phyloP scores from a whole-genome alignment of 306 rosid genomes.

The Senna siamea region DNA sequence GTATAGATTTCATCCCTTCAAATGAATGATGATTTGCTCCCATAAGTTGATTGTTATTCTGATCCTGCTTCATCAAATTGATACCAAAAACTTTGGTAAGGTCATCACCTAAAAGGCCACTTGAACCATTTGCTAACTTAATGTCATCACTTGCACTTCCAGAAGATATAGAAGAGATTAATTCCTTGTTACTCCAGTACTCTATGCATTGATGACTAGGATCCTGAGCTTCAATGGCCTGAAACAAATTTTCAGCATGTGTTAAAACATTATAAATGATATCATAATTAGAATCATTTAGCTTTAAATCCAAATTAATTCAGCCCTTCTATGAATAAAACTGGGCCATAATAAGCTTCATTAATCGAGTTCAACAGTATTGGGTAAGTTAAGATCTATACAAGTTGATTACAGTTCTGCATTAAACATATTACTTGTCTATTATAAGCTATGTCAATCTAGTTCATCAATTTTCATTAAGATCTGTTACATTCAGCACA shows the following conservation, averaged over 20 bases:
- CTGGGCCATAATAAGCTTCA: neutral
- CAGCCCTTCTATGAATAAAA: neutral
- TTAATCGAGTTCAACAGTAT: neutral
- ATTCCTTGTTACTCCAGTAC: constrained; percentile 57
- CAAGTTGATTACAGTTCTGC: neutral
- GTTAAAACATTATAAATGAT: neutral
- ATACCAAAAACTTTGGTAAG: constrained; percentile 39
- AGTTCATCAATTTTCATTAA: too few species aligned
- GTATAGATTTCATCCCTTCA: constrained; percentile 34
- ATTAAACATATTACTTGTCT: neutral
- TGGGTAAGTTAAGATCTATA: neutral
- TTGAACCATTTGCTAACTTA: constrained; percentile 30
- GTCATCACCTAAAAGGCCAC: constrained; percentile 24
- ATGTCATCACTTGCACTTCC: constrained; percentile 10
- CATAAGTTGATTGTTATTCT: neutral
- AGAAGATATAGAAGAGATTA: neutral
- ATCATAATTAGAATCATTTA: neutral
- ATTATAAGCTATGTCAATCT: too few species aligned
- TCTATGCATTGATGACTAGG: constrained; percentile 57
- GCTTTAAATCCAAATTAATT: neutral
- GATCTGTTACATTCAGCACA: too few species aligned
- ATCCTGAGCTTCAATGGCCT: constrained; percentile 69
- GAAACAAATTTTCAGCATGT: constrained; percentile 1
- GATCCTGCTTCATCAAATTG: constrained; percentile 37
- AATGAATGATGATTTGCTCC: constrained; percentile 24